Percentiles rank a stretch among this genome's conserved stretches.
Conservation (phyloP, 139 green algal species). For the Closterium sp. region DNA sequence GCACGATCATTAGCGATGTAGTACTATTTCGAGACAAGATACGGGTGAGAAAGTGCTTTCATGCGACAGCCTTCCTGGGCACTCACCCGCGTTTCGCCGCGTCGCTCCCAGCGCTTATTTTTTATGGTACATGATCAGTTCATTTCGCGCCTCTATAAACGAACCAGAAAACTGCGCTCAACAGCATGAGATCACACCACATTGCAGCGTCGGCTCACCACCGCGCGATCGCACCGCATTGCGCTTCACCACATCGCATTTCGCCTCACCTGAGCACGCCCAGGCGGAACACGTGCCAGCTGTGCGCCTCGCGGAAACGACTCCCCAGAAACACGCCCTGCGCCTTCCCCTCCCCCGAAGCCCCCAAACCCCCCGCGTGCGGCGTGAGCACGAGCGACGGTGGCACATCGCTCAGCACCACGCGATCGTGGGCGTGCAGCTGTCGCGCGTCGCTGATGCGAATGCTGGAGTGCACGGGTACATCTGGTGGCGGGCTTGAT, state of each 20-base stretch:
- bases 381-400: neutral
- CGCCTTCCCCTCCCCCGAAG: neutral
- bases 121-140: no score
- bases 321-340: neutral
- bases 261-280: neutral
- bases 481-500: neutral
- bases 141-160: no score
- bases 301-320: neutral
- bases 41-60: no score
- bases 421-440: neutral
- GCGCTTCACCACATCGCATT: no score
- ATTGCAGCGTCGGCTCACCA: neutral
- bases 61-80: no score
- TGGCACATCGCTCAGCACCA: constrained; percentile 5
- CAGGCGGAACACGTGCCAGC: neutral
- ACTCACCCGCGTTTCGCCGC: no score
- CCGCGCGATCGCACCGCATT: neutral
- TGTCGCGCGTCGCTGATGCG: neutral
- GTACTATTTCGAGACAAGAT: no score
- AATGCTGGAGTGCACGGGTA: neutral
- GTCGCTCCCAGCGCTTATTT: no score
- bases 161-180: no score
- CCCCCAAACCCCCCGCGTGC: neutral
- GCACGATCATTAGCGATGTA: no score
- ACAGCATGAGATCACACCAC: neutral